Base-by-base conservation (phyloP, 805 yeast species). In the Saturnispora galanensis region DNA sequence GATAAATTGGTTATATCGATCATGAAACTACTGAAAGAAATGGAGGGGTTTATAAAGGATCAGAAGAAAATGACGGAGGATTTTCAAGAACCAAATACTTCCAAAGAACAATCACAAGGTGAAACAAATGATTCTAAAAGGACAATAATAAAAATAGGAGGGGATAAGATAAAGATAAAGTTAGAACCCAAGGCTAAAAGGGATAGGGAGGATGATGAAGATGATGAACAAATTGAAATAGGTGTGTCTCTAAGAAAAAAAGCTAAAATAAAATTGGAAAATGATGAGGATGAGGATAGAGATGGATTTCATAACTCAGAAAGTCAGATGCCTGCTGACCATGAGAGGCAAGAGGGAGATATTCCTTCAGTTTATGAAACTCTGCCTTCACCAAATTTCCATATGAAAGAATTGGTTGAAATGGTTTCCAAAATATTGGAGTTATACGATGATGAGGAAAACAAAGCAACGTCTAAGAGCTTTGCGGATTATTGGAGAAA, bases 401-500 rank as follows among this genome's bases (percentile, higher is more conserved):
- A 52, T 33, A 50, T 58, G 31, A 50, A 52, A 4, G 49, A 51
- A 32, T 42, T 59, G 38, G 28, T 55, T 37, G 43, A 53, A 11
- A 48, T 55, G 11, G 56, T 57, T 5, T 35, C 46, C 11, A 51
- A 53, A 10, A 45, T 45, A 10, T 47, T 61, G 37, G 48, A 51
- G 18, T 44, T 60, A 32, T 60, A 50, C 33, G 51, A 57, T 30
- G 70, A 76, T 39, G 83, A 83, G 1, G 57, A 77, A 16, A 73
- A 77, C 11, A 81, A 76, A 47, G 71, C 77, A 13, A 77, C 76
- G n/a, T 87, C 87, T 6, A 39, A 41, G 30, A 79, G 76, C 16
- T 56, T 53, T 35, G 47, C 46, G 12, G 95, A 84, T 39, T 85
- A 74, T 54, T 61, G 84, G 47, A 83, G 84, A 57, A 71, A 71